Evolutionary conservation across 305 asterid species (phyloP).

Genomic region (Fraxinus xanthoxyloides): DNA sequence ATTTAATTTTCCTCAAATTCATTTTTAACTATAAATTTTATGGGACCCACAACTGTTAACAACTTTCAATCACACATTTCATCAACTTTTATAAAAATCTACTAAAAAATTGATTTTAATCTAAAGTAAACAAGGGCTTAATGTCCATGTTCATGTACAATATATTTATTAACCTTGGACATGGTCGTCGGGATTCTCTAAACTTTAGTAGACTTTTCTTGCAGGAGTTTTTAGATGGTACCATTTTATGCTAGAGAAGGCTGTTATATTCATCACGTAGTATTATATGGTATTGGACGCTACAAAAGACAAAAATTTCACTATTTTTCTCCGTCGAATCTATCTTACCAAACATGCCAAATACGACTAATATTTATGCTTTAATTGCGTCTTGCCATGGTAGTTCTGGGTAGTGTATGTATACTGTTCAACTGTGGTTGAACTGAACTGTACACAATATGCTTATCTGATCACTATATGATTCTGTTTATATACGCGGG

Average conservation of each 20-base stretch:
- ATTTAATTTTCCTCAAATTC: neutral
- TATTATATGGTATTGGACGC: neutral
- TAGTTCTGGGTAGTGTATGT: neutral
- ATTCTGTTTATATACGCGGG: neutral
- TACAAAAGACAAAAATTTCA: neutral
- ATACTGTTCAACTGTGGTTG: neutral
- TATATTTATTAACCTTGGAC: neutral
- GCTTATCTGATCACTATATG: conserved; percentile 15
- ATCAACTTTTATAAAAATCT: neutral
- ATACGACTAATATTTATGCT: neutral
- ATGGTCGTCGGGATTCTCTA: no score
- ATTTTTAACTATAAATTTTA: no score
- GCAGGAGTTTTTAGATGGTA: neutral
- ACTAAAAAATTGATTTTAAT: neutral
- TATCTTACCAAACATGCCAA: neutral
- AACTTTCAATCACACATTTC: no score
- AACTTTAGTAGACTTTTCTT: neutral
- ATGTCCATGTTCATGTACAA: neutral
- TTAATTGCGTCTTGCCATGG: neutral
- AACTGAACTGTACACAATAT: conserved; percentile 27
- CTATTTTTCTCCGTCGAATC: neutral
- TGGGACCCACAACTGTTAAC: neutral
- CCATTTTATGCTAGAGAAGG: neutral
- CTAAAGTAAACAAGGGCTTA: neutral
- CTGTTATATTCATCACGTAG: neutral